Evolutionary conservation across 805 yeast species (phyloP), one percentile per base, ranked within the genome.

Genomic region (Saccharomyces eubayanus): DNA sequence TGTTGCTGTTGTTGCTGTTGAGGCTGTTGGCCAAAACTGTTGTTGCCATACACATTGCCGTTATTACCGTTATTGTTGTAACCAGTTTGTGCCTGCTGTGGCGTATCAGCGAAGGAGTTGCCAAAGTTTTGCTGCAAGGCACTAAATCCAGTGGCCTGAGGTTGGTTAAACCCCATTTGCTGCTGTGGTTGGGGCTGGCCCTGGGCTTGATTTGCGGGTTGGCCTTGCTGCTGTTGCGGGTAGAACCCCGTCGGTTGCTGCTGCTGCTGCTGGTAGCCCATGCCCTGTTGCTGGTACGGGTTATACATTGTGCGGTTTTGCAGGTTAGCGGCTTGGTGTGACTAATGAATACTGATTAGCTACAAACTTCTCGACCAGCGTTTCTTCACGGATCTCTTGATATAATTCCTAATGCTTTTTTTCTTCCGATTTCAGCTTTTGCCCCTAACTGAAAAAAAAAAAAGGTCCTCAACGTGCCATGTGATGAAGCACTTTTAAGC

Each of bases 101-200:
- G 53, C 27, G 28, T 28, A 55, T 43, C 48, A n/a, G 51, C 46
- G 50, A 47, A 48, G 47, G 21, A 20, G 46, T 30, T 40, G 28
- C 28, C 28, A 31, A 29, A 36, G 27, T 28, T 28, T n/a, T 46
- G 50, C 20, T 40, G 54, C 27, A 54, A 48, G 10, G 51, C 53
- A 47, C 53, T 52, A 29, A 53, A 56, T 21, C 62, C 60, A 16
- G 60, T 58, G 24, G 51, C 52, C 40, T 57, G 59, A 46, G 52
- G 48, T 29, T 56, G 57, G 53, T 56, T 52, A 8, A 56, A 47
- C 49, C 53, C 58, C 31, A 48, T 14, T 40, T 48, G 56, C 14
- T 52, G 45, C 20, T 12, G 16, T 10, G 27, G n/a, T 41, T 21
- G 31, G 16, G 21, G 24, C 30, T 43, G 30, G 27, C 28, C 16